A percentile compares a stretch with the other conserved stretches of the same genome.
Evolutionary conservation across 805 yeast species (phyloP).

Genomic region (Suhomyces sp.): DNA sequence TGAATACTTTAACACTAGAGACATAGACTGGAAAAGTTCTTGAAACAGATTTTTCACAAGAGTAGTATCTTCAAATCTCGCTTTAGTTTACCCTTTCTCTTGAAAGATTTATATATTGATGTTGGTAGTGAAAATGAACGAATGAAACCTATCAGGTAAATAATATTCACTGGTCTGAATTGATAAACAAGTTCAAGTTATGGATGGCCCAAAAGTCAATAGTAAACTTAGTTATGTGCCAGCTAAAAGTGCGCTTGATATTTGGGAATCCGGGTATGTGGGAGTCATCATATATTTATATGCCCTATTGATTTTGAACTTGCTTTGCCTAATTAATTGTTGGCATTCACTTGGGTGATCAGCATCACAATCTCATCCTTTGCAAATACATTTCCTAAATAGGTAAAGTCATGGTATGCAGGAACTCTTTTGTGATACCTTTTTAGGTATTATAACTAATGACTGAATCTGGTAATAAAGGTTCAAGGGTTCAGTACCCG

Average conservation of each 20-base stretch:
- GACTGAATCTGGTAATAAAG: conserved; percentile 1
- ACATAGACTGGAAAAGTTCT: conserved; percentile 3
- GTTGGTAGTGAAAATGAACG: not conserved
- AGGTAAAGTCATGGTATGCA: conserved; percentile 14
- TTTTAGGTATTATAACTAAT: not conserved
- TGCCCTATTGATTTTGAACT: not conserved
- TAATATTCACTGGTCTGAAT: not conserved
- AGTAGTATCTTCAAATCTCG: not conserved
- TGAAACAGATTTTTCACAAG: not conserved
- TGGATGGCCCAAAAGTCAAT: not conserved
- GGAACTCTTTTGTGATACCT: not conserved
- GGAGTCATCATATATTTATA: not conserved
- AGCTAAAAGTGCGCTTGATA: not conserved
- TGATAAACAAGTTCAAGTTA: not conserved
- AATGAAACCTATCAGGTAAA: not conserved
- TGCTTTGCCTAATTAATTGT: not conserved
- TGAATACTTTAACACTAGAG: conserved; percentile 13
- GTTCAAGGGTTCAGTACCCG: not conserved
- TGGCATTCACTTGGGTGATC: not conserved
- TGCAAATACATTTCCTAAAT: conserved; percentile 12
- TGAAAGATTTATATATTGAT: not conserved
- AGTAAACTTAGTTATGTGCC: not conserved
- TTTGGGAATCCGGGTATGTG: not conserved
- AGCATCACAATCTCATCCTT: not conserved
- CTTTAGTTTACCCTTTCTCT: not conserved